Evolutionary conservation across 257 asterid genomes (phyloP).

Genomic region (Fraxinus pennsylvanica): DNA sequence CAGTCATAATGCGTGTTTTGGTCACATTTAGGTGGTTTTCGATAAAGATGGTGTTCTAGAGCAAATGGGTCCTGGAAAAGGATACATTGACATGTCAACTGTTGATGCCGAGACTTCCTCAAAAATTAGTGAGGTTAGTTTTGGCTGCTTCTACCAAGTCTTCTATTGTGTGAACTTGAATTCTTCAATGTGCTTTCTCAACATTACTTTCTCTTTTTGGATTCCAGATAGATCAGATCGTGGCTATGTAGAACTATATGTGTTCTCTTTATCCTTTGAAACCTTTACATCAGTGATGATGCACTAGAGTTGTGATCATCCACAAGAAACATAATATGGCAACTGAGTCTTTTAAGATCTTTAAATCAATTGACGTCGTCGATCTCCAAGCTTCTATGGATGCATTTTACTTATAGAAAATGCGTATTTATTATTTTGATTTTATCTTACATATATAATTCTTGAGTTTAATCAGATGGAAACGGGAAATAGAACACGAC

Average conservation of each 20-base stretch:
- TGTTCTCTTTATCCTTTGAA: too few relatives aligned
- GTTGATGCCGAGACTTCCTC: constrained; percentile 96
- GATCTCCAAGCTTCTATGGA: constrained; percentile 13
- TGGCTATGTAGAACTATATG: too few relatives aligned
- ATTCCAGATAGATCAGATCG: too few relatives aligned
- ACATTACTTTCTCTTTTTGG: too few relatives aligned
- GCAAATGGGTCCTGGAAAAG: constrained; percentile 74
- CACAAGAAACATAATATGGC: not conserved
- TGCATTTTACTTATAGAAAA: not conserved
- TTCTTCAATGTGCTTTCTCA: not conserved
- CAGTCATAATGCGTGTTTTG: constrained; percentile 11
- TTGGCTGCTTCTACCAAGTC: constrained; percentile 8
- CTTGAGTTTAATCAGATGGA: not conserved
- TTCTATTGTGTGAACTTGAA: not conserved
- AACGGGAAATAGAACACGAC: not conserved
- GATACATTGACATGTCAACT: constrained; percentile 96
- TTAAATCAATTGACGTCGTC: not conserved
- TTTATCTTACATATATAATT: not conserved
- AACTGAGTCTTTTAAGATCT: not conserved
- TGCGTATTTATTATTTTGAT: constrained; percentile 10
- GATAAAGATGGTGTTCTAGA: constrained; percentile 84
- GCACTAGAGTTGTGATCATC: not conserved
- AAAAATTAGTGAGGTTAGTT: constrained; percentile 72
- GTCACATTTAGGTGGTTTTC: constrained; percentile 68
- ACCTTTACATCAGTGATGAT: not conserved